Conservation (phyloP, 1,139 yeast genomes). For the Kazachstania sp. region DNA sequence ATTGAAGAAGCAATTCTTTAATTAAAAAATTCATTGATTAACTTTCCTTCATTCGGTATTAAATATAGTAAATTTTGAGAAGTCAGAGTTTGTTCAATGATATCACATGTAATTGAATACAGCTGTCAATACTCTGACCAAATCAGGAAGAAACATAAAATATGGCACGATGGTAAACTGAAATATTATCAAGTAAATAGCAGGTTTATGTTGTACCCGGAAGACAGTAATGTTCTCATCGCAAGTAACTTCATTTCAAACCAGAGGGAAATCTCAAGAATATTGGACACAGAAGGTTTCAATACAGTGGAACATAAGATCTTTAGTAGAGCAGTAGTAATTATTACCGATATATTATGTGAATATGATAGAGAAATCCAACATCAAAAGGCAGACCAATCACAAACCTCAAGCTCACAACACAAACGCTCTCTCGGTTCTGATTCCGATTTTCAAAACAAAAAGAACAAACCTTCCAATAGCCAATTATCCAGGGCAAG, state of each 20-base stretch:
- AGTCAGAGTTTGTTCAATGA: conserved; percentile 6
- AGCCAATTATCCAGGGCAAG: too few relatives aligned
- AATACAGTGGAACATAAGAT: conserved; percentile 23
- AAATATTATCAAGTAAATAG: conserved; percentile 19
- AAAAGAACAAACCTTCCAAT: too few relatives aligned
- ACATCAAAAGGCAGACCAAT: neutral
- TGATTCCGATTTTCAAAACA: neutral
- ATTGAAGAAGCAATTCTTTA: too few relatives aligned
- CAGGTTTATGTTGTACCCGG: conserved; percentile 20
- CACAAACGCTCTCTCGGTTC: neutral
- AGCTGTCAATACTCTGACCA: conserved; percentile 29
- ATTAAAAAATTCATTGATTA: too few relatives aligned
- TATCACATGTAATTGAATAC: conserved; percentile 22
- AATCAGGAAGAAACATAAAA: conserved; percentile 27
- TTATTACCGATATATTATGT: conserved; percentile 14
- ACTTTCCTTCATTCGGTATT: too few relatives aligned
- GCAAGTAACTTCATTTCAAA: conserved; percentile 23
- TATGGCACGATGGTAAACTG: conserved; percentile 31
- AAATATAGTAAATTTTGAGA: too few relatives aligned
- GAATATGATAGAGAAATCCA: conserved; percentile 20
- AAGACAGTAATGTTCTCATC: conserved; percentile 19
- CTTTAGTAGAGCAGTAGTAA: conserved; percentile 22
- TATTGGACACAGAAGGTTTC: conserved; percentile 20
- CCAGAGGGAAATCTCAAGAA: conserved; percentile 14
- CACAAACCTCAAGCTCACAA: neutral